Percentiles rank a stretch among this genome's conserved stretches.
phyloP scores from a whole-genome alignment of 352 stramenopile genomes.

The Globisporangium rhizosaccharum region DNA sequence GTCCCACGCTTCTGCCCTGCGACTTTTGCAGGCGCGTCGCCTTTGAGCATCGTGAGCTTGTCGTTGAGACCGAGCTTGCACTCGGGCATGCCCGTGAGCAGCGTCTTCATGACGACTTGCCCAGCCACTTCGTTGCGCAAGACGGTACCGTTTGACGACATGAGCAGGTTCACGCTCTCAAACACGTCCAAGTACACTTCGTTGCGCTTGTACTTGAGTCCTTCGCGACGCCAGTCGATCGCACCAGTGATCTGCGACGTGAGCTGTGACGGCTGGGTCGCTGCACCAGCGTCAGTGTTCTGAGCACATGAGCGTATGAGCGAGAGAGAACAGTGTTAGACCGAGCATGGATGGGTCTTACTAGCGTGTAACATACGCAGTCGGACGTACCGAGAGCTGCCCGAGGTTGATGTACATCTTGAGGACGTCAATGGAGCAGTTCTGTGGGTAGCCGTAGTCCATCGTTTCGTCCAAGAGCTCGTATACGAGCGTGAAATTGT shows the following conservation, averaged over 20 bases:
- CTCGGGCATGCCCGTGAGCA: slow-evolving; percentile 98
- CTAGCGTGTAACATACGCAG: slow-evolving; percentile 1
- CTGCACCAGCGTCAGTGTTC: slow-evolving; percentile 86
- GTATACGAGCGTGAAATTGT: slow-evolving; percentile 99
- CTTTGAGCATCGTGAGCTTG: slow-evolving; percentile 97
- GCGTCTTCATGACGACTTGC: slow-evolving; percentile 97
- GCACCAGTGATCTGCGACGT: slow-evolving; percentile 79
- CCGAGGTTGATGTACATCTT: slow-evolving; percentile 98
- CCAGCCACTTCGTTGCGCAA: slow-evolving; percentile 95
- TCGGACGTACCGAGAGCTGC: slow-evolving; percentile 40
- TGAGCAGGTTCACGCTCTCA: slow-evolving; percentile 96
- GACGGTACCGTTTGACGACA: slow-evolving; percentile 91
- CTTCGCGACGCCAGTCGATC: slow-evolving; percentile 93
- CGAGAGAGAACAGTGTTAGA: background rate
- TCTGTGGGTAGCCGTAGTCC: slow-evolving; percentile 99
- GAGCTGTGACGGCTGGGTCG: slow-evolving; percentile 87
- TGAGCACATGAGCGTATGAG: slow-evolving; percentile 9
- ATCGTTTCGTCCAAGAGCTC: slow-evolving; percentile 99
- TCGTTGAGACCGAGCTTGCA: slow-evolving; percentile 99
- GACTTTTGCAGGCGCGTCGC: slow-evolving; percentile 55
- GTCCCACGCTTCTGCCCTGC: slow-evolving; percentile 66
- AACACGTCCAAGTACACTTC: slow-evolving; percentile 98
- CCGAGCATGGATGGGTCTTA: background rate
- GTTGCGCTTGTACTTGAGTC: slow-evolving; percentile 98
- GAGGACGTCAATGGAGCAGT: slow-evolving; percentile 96